A percentile compares a stretch with the other conserved stretches of the same genome.
These are phyloP conservation scores for Fraxinus sp. DNA, from an alignment of 305 asterid genomes.

Conservation along the genomic window DNA sequence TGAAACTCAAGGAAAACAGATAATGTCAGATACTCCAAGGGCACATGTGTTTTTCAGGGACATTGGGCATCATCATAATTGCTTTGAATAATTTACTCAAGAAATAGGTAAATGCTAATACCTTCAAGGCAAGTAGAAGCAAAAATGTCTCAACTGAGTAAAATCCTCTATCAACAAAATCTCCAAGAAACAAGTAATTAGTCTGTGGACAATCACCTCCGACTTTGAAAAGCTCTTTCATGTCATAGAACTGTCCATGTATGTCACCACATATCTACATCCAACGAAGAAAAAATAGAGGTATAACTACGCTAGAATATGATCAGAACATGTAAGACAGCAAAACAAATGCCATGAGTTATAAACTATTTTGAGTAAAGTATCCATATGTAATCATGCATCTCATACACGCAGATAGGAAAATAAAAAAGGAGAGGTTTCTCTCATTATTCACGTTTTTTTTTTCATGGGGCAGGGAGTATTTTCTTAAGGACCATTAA, in stretches of 20 bases:
- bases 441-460: not conserved
- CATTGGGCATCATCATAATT: conserved; percentile 1
- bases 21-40: conserved; percentile 8
- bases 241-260: conserved; percentile 97
- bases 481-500: not conserved
- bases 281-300: conserved; percentile 23
- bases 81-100: conserved; percentile 11
- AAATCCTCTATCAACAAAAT: conserved; percentile 94
- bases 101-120: conserved; percentile 31
- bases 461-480: not conserved
- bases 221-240: conserved; percentile 96
- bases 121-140: conserved; percentile 95
- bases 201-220: conserved; percentile 96
- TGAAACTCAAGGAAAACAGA: conserved; percentile 5
- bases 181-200: conserved; percentile 95
- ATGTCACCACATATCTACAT: conserved; percentile 97
- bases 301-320: not conserved
- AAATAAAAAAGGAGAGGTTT: not conserved
- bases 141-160: conserved; percentile 96
- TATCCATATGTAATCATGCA: not conserved
- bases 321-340: conserved; percentile 8
- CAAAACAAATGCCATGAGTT: not conserved
- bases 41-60: not conserved
- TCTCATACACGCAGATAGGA: not conserved
- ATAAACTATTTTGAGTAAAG: not conserved